These are phyloP conservation scores for Solanum etuberosum DNA, from an alignment of 257 asterid genomes.

Conservation along the genomic window DNA sequence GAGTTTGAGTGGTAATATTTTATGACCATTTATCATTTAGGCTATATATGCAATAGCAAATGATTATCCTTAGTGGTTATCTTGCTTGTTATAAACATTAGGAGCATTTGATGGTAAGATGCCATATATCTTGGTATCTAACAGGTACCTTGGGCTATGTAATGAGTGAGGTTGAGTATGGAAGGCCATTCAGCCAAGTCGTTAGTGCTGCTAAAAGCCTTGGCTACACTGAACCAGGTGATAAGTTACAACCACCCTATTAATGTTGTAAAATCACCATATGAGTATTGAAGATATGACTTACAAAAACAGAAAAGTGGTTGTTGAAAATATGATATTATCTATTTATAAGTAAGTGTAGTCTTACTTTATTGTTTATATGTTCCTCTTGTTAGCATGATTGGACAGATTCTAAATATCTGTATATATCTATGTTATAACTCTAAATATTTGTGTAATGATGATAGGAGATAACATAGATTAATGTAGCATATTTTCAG, in stretches of 20 bases:
- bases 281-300: background rate
- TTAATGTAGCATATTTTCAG: too few relatives aligned
- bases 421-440: too few relatives aligned
- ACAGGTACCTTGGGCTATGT: conserved; percentile 94
- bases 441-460: too few relatives aligned
- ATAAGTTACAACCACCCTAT: background rate
- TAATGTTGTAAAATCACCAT: background rate
- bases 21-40: background rate
- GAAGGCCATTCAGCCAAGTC: conserved; percentile 79
- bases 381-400: too few relatives aligned
- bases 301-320: background rate
- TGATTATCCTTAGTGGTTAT: background rate
- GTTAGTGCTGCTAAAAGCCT: conserved; percentile 74
- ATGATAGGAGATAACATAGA: too few relatives aligned
- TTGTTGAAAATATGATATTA: background rate
- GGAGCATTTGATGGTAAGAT: background rate
- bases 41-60: conserved; percentile 1
- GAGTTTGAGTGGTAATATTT: conserved; percentile 70
- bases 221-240: conserved; percentile 98
- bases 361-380: background rate
- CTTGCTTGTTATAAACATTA: background rate
- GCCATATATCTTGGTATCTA: background rate
- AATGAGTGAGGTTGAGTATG: conserved; percentile 90
- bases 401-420: too few relatives aligned
- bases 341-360: background rate